Evolutionary conservation across 192 early-diverging fungal species (phyloP).

Genomic region (Backusella sp.): DNA sequence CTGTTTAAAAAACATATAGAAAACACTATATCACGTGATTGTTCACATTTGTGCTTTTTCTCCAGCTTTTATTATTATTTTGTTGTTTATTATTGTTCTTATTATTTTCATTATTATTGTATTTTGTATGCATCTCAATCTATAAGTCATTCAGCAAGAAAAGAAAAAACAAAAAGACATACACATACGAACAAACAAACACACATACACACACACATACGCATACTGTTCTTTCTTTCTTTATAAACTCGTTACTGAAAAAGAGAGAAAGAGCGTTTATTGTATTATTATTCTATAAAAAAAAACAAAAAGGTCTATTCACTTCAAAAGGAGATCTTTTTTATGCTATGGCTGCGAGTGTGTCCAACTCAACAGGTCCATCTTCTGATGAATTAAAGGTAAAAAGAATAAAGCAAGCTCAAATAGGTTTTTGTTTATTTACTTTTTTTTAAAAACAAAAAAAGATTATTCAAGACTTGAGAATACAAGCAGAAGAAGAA

Average conservation of each 20-base stretch:
- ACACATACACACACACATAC: not conserved
- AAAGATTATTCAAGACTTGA: constrained; percentile 7
- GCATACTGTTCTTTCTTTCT: not conserved
- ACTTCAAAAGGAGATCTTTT: not conserved
- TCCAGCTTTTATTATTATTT: not conserved
- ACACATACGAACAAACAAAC: not conserved
- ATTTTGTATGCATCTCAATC: not conserved
- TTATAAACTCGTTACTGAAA: not conserved
- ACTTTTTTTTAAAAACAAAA: not conserved
- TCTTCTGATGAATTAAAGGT: constrained; percentile 8
- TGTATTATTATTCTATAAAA: not conserved
- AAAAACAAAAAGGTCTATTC: not conserved
- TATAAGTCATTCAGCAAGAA: not conserved
- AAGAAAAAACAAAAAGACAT: not conserved
- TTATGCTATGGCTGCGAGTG: constrained; percentile 11
- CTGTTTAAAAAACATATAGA: too few species aligned
- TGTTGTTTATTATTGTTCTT: not conserved
- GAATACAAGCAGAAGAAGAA: constrained; percentile 14
- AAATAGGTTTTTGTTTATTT: not conserved
- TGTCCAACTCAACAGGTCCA: not conserved
- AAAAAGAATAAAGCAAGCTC: not conserved
- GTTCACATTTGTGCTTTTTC: not conserved
- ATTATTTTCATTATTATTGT: not conserved
- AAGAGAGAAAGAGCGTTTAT: not conserved
- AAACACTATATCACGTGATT: not conserved